These are phyloP conservation scores for Monascus ruber DNA, from an alignment of 2,329 filamentous ascomycete genomes.

Conservation along the genomic window DNA sequence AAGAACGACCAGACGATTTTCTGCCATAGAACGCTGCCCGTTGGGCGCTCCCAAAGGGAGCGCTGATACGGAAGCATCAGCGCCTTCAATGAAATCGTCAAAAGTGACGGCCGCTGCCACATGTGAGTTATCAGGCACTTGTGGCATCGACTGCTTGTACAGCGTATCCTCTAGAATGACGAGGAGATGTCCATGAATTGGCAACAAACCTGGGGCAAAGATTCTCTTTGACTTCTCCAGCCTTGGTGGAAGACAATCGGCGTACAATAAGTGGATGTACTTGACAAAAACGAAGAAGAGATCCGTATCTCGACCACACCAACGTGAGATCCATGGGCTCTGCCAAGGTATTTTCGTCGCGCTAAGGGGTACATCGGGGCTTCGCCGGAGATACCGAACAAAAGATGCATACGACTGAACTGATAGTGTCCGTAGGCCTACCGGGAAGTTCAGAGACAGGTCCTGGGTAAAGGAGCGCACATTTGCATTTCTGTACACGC, in stretches of 20 bases:
- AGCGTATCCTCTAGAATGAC: conserved; percentile 71
- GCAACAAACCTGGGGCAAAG: conserved; percentile 63
- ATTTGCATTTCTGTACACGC: conserved; percentile 44
- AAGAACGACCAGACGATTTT: conserved; percentile 73
- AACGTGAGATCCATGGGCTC: conserved; percentile 72
- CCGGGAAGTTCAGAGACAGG: conserved; percentile 59
- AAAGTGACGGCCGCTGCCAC: conserved; percentile 48
- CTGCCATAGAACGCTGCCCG: conserved; percentile 68
- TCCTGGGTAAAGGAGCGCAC: conserved; percentile 47
- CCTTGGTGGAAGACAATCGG: conserved; percentile 55
- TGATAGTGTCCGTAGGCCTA: conserved; percentile 48
- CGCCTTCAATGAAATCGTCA: conserved; percentile 51
- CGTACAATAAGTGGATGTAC: conserved; percentile 67
- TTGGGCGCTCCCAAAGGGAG: conserved; percentile 57
- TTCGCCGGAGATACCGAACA: conserved; percentile 51
- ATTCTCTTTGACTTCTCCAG: conserved; percentile 45
- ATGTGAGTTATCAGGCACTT: conserved; percentile 35
- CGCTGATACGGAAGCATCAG: conserved; percentile 56
- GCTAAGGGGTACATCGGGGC: conserved; percentile 54
- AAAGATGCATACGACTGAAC: conserved; percentile 52
- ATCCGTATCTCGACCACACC: conserved; percentile 79
- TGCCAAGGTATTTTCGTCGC: conserved; percentile 70
- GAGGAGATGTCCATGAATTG: conserved; percentile 73
- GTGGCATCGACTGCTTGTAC: conserved; percentile 52
- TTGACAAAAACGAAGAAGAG: conserved; percentile 88